Conservation (phyloP, 2,329 filamentous ascomycete species). For the Exophiala alcalophila region DNA sequence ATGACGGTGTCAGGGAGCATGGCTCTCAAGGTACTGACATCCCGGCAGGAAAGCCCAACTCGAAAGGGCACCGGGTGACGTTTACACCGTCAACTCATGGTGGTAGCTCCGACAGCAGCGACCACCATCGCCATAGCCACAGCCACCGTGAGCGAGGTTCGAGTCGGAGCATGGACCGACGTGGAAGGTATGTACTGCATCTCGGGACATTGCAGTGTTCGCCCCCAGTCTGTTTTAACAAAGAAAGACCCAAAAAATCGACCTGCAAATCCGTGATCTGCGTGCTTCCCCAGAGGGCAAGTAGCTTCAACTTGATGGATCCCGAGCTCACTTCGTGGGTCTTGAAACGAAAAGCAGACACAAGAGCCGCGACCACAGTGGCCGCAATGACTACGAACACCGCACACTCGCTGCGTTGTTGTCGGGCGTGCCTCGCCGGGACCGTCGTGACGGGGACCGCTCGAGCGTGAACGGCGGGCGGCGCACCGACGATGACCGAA, state of each 20-base stretch:
- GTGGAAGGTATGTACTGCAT: no score
- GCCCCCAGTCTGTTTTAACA: no score
- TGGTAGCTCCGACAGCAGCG: background rate
- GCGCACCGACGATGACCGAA: background rate
- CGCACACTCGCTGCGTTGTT: conserved; percentile 2
- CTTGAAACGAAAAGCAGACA: background rate
- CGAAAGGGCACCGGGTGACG: conserved; percentile 12
- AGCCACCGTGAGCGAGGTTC: no score
- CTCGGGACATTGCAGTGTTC: no score
- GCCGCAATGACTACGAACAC: background rate
- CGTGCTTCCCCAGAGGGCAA: no score
- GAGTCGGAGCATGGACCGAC: no score
- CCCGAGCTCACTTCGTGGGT: background rate
- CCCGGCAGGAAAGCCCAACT: conserved; percentile 3
- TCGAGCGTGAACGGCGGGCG: conserved; percentile 2
- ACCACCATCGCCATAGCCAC: background rate
- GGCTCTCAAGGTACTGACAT: no score
- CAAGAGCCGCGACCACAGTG: background rate
- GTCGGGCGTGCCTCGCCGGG: background rate
- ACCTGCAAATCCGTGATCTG: no score
- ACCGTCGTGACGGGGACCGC: background rate
- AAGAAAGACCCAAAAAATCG: no score
- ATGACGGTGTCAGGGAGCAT: no score
- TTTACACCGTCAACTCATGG: conserved; percentile 9
- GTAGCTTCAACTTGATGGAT: background rate